Conservation (phyloP, 192 early-diverging fungal genomes). For the Coemansia sp. region DNA sequence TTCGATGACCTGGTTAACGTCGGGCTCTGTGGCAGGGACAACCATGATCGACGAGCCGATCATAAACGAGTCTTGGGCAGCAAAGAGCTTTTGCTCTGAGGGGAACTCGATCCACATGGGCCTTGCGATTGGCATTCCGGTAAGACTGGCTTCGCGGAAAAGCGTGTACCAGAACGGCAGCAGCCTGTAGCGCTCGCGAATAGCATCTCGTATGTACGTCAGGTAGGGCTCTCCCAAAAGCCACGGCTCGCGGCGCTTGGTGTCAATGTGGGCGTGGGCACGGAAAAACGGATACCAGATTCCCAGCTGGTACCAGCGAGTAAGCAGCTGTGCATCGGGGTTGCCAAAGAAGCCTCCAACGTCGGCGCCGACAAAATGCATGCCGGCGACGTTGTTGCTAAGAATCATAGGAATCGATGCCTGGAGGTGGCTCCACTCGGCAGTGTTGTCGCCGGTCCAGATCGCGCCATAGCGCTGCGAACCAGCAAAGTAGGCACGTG, state of each 20-base stretch:
- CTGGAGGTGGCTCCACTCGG: constrained; percentile 83
- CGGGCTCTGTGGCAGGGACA: constrained; percentile 62
- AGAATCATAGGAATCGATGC: constrained; percentile 87
- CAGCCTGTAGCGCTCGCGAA: constrained; percentile 81
- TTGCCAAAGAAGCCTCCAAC: constrained; percentile 98
- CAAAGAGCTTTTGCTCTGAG: constrained; percentile 71
- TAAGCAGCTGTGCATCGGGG: constrained; percentile 81
- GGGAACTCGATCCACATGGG: constrained; percentile 92
- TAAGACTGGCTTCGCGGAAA: constrained; percentile 73
- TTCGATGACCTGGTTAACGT: constrained; percentile 40
- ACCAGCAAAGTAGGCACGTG: constrained; percentile 96
- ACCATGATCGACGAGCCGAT: constrained; percentile 81
- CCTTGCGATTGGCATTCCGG: constrained; percentile 81
- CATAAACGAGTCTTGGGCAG: constrained; percentile 86
- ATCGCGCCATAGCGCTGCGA: constrained; percentile 93
- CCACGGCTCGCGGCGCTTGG: constrained; percentile 97
- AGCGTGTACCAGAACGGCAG: constrained; percentile 93
- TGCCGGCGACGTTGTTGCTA: constrained; percentile 80
- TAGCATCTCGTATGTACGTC: constrained; percentile 70
- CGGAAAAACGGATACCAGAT: constrained; percentile 97
- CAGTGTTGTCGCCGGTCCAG: constrained; percentile 98
- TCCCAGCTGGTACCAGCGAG: constrained; percentile 97
- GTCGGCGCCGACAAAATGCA: constrained; percentile 92
- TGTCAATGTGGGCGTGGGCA: constrained; percentile 96
- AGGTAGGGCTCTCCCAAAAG: constrained; percentile 86